Evolutionary conservation across 371 early-diverging fungal species (phyloP).

Genomic region (Choanephora cucurbitarum): DNA sequence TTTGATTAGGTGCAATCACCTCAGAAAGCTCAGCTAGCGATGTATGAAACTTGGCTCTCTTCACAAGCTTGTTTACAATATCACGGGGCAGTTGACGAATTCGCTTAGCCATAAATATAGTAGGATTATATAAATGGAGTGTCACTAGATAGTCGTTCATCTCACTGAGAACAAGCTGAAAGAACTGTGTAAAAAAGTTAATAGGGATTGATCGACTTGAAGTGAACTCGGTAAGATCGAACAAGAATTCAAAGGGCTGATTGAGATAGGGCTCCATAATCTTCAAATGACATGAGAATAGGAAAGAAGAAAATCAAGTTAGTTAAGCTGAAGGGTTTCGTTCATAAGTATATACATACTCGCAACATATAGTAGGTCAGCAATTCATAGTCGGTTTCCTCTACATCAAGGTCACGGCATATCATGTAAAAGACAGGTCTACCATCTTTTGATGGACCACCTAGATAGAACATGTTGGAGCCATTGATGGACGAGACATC

Average conservation of each 20-base stretch:
- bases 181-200: conserved; percentile 75
- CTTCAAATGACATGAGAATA: conserved; percentile 25
- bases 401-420: conserved; percentile 66
- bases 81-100: conserved; percentile 57
- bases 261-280: conserved; percentile 58
- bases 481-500: conserved; percentile 63
- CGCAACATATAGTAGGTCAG: conserved; percentile 74
- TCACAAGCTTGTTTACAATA: conserved; percentile 61
- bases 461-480: conserved; percentile 73
- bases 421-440: conserved; percentile 86
- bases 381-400: conserved; percentile 80
- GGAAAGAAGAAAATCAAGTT: neutral
- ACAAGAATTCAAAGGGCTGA: conserved; percentile 76
- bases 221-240: conserved; percentile 81
- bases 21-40: conserved; percentile 69
- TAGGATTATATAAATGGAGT: conserved; percentile 78
- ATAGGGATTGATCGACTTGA: conserved; percentile 74
- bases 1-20: conserved; percentile 64
- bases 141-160: conserved; percentile 54
- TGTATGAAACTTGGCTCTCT: conserved; percentile 63
- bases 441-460: conserved; percentile 74
- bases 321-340: neutral
- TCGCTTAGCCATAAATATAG: conserved; percentile 68
- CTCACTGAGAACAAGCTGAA: conserved; percentile 72
- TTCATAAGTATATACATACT: conserved; percentile 35